Conservation (phyloP, 257 asterid genomes). For the Leptodermis oblonga region DNA sequence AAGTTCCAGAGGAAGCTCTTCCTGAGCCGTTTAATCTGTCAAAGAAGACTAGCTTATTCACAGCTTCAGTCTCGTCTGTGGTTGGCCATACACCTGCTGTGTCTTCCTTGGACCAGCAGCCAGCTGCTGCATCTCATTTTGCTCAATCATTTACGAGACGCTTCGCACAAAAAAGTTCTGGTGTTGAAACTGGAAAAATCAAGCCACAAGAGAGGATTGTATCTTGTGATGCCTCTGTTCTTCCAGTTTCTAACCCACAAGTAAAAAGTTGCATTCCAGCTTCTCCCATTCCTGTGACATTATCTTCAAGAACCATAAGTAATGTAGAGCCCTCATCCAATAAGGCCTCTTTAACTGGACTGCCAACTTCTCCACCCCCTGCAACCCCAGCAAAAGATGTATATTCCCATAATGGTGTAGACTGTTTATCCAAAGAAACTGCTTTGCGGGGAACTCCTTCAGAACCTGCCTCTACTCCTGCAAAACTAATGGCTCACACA, state of each 20-base stretch:
- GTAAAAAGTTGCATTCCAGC: slow-evolving; percentile 9
- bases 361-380: slow-evolving; percentile 19
- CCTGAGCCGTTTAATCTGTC: slow-evolving; percentile 53
- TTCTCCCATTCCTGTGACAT: background rate
- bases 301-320: background rate
- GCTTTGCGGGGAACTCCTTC: slow-evolving; percentile 44
- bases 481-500: slow-evolving; percentile 55
- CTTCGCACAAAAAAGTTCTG: slow-evolving; percentile 33
- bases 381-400: slow-evolving; percentile 55
- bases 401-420: too few species aligned
- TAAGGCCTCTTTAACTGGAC: too few species aligned
- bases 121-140: slow-evolving; percentile 37
- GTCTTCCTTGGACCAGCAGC: slow-evolving; percentile 13
- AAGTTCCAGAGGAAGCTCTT: slow-evolving; percentile 63
- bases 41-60: slow-evolving; percentile 26
- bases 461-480: slow-evolving; percentile 45
- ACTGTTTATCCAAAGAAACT: slow-evolving; percentile 23
- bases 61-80: slow-evolving; percentile 20
- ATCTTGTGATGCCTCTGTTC: slow-evolving; percentile 17
- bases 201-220: slow-evolving; percentile 18
- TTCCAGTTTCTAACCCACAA: slow-evolving; percentile 11
- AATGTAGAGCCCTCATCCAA: too few species aligned
- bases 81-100: slow-evolving; percentile 11
- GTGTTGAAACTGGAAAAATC: slow-evolving; percentile 7
- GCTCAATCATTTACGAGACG: slow-evolving; percentile 51